Conservation (phyloP, 768 basidiomycete species). For the Amanita muscaria region DNA sequence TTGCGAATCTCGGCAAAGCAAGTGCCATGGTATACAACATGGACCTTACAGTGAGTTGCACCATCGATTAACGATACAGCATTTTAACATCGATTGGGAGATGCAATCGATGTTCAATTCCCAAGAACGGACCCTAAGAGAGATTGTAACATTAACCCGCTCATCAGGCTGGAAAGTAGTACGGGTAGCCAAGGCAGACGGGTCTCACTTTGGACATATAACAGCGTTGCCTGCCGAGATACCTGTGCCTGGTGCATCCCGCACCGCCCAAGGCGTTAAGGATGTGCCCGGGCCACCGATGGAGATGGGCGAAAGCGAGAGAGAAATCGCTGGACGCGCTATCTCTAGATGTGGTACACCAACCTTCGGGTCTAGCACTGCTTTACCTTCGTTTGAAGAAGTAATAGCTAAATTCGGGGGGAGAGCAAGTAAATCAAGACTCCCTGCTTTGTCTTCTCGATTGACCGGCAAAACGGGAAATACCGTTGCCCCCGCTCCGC, state of each 20-base stretch:
- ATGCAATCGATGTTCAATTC: conserved; percentile 65
- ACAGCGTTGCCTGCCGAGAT: conserved; percentile 54
- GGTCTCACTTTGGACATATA: conserved; percentile 64
- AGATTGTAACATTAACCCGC: conserved; percentile 42
- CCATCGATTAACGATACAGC: not conserved
- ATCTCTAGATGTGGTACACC: conserved; percentile 52
- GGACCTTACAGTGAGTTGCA: conserved; percentile 50
- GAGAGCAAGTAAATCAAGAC: conserved; percentile 5
- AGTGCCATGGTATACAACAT: conserved; percentile 64
- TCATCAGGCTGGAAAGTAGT: conserved; percentile 57
- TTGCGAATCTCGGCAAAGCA: conserved; percentile 68
- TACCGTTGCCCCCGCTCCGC: not conserved
- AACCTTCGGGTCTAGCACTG: conserved; percentile 48
- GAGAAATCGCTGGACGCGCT: conserved; percentile 32
- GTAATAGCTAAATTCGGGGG: conserved; percentile 31
- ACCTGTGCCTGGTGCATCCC: conserved; percentile 13
- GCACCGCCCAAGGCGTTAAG: conserved; percentile 16
- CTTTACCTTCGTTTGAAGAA: conserved; percentile 38
- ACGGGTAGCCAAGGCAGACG: conserved; percentile 47
- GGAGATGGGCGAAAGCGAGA: conserved; percentile 17
- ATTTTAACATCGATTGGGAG: conserved; percentile 23
- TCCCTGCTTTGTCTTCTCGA: conserved; percentile 2
- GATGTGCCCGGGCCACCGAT: not conserved
- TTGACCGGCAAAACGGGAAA: not conserved
- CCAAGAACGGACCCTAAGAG: conserved; percentile 62